These are phyloP conservation scores for Geotrichum macrosporum DNA, from an alignment of 1,139 yeast species.

Conservation along the genomic window DNA sequence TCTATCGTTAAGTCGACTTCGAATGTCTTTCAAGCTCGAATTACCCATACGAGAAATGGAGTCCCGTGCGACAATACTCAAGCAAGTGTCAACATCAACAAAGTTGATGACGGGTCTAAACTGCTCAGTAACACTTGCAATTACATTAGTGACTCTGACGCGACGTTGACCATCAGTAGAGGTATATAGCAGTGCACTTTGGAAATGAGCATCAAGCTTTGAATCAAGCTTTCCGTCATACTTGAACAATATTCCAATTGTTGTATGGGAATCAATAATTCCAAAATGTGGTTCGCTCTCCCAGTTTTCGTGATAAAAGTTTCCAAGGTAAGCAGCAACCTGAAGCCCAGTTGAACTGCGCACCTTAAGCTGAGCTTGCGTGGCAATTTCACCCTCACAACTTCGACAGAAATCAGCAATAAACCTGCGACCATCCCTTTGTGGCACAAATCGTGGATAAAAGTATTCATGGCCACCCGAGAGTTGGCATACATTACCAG, in stretches of 20 bases:
- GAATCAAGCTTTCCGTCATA: constrained; percentile 75
- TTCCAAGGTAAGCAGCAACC: constrained; percentile 73
- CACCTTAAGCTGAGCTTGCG: constrained; percentile 76
- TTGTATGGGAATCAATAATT: constrained; percentile 57
- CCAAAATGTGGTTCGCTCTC: constrained; percentile 68
- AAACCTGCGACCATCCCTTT: constrained; percentile 65
- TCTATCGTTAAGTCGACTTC: constrained; percentile 60
- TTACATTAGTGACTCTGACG: constrained; percentile 76
- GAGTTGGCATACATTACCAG: constrained; percentile 59
- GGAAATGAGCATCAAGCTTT: constrained; percentile 80
- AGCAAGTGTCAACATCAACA: constrained; percentile 78
- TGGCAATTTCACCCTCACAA: constrained; percentile 47
- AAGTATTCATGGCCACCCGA: constrained; percentile 70
- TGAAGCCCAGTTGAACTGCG: constrained; percentile 89
- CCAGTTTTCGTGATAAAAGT: constrained; percentile 36
- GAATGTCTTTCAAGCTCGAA: constrained; percentile 54
- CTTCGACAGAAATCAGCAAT: constrained; percentile 51
- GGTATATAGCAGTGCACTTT: constrained; percentile 83
- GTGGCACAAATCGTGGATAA: constrained; percentile 64
- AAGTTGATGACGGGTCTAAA: constrained; percentile 71
- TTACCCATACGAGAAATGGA: constrained; percentile 55
- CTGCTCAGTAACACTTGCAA: constrained; percentile 76
- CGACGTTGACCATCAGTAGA: constrained; percentile 70
- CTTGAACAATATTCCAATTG: constrained; percentile 64
- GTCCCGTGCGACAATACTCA: constrained; percentile 70